These are phyloP conservation scores for Puccinia novopanici DNA, from an alignment of 1,284 basidiomycete species.

Conservation along the genomic window DNA sequence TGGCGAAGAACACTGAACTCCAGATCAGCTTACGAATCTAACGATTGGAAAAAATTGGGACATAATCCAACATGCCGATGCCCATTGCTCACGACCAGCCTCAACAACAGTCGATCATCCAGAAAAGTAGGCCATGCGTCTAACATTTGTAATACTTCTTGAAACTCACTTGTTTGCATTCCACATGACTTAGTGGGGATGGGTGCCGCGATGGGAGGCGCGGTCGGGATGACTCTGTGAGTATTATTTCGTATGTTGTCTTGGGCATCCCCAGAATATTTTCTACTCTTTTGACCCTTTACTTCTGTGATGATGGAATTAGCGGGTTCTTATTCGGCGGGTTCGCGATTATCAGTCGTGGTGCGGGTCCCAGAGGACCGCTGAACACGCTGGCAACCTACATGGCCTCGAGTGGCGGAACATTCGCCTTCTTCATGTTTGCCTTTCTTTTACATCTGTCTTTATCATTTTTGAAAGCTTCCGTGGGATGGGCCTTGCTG, in stretches of 20 bases:
- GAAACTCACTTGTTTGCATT: constrained; percentile 1
- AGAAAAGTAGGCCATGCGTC: constrained; percentile 16
- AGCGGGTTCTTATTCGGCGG: constrained; percentile 47
- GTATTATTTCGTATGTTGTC: no score
- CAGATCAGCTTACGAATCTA: background rate
- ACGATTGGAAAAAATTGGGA: background rate
- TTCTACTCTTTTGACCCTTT: background rate
- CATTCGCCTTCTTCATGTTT: constrained; percentile 50
- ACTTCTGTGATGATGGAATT: background rate
- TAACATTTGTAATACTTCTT: background rate
- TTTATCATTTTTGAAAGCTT: background rate
- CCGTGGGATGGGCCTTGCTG: no score
- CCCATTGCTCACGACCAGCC: constrained; percentile 10
- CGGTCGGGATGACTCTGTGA: constrained; percentile 46
- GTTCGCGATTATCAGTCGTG: constrained; percentile 38
- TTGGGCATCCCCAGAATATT: no score
- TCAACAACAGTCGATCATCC: constrained; percentile 24
- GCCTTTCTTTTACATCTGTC: background rate
- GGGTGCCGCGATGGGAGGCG: constrained; percentile 50
- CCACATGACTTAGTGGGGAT: constrained; percentile 34
- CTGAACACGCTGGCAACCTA: constrained; percentile 47
- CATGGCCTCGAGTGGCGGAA: constrained; percentile 50
- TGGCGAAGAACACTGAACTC: background rate
- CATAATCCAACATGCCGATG: background rate
- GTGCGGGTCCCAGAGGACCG: constrained; percentile 42